These are phyloP conservation scores for Sporothrix inflata DNA, from an alignment of 2,329 filamentous ascomycete species.

Conservation along the genomic window DNA sequence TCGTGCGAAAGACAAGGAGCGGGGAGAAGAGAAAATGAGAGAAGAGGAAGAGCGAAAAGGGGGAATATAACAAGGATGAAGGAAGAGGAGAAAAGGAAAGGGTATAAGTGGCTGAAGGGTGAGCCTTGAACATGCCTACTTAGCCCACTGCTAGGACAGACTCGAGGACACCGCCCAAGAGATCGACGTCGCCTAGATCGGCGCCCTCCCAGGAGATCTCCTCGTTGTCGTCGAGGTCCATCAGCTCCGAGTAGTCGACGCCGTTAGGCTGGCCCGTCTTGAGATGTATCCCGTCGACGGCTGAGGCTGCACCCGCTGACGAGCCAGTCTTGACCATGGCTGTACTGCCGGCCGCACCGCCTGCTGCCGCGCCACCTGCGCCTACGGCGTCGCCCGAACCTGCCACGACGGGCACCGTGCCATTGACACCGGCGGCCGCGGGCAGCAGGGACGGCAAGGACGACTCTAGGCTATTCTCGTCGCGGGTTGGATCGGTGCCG, in stretches of 20 bases:
- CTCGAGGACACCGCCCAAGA: slow-evolving; percentile 61
- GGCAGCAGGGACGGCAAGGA: background rate
- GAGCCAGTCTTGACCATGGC: slow-evolving; percentile 26
- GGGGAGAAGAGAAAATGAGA: background rate
- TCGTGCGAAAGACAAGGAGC: background rate
- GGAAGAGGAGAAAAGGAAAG: background rate
- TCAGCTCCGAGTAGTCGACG: slow-evolving; percentile 52
- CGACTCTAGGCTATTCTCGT: background rate
- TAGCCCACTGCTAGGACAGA: slow-evolving; percentile 56
- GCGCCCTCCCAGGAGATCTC: slow-evolving; percentile 65
- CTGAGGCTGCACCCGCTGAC: slow-evolving; percentile 14
- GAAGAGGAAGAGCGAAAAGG: background rate
- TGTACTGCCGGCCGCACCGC: background rate
- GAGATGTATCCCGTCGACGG: slow-evolving; percentile 40
- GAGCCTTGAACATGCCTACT: background rate
- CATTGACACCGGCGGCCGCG: slow-evolving; percentile 10
- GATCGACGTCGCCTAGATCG: slow-evolving; percentile 53
- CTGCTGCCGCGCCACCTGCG: background rate
- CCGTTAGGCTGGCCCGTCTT: slow-evolving; percentile 49
- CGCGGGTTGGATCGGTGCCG: slow-evolving; percentile 37
- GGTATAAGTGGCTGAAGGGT: background rate
- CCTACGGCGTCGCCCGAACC: background rate
- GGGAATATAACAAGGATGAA: background rate
- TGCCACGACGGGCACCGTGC: background rate
- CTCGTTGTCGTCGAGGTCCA: slow-evolving; percentile 61